phyloP scores from a whole-genome alignment of 345 rosid genomes.

The Geranium brycei region DNA sequence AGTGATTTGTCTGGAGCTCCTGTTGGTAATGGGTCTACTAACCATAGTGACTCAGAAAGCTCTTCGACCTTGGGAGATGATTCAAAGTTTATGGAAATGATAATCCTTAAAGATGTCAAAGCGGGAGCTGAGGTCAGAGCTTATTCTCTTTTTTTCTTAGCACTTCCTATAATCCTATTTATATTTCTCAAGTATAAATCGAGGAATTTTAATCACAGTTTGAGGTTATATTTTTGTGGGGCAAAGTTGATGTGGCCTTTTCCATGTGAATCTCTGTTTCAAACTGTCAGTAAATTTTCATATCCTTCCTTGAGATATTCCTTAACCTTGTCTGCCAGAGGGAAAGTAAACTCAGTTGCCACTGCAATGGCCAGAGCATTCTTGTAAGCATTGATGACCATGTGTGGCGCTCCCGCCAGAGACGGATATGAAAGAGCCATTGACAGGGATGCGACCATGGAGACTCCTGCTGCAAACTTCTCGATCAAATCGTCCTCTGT shows the following conservation, averaged over 20 bases:
- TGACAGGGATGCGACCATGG: conserved; percentile 31
- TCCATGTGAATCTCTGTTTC: too few species aligned
- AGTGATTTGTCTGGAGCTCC: not conserved
- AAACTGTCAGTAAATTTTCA: too few species aligned
- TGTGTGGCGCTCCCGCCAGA: conserved; percentile 38
- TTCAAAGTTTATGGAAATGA: conserved; percentile 51
- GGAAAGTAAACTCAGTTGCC: conserved; percentile 28
- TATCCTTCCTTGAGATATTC: conserved; percentile 24
- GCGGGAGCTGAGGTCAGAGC: conserved; percentile 63
- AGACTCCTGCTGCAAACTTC: conserved; percentile 27
- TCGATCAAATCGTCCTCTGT: conserved; percentile 30
- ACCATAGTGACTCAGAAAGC: not conserved
- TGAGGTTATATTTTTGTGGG: too few species aligned
- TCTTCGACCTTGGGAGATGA: conserved; percentile 12
- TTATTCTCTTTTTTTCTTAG: not conserved
- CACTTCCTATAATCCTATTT: not conserved
- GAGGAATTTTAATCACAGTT: too few species aligned
- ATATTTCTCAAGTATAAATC: not conserved
- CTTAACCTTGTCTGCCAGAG: conserved; percentile 34
- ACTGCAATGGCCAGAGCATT: conserved; percentile 30
- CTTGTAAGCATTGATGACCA: conserved; percentile 41
- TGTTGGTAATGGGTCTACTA: conserved; percentile 11
- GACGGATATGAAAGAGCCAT: conserved; percentile 34
- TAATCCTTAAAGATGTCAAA: conserved; percentile 68
- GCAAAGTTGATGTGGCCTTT: too few species aligned